A percentile compares a stretch with the other conserved stretches of the same genome.
Evolutionary conservation across 148 eudicot genomes (phyloP).

Genomic region (Vaccinium macrocarpon): DNA sequence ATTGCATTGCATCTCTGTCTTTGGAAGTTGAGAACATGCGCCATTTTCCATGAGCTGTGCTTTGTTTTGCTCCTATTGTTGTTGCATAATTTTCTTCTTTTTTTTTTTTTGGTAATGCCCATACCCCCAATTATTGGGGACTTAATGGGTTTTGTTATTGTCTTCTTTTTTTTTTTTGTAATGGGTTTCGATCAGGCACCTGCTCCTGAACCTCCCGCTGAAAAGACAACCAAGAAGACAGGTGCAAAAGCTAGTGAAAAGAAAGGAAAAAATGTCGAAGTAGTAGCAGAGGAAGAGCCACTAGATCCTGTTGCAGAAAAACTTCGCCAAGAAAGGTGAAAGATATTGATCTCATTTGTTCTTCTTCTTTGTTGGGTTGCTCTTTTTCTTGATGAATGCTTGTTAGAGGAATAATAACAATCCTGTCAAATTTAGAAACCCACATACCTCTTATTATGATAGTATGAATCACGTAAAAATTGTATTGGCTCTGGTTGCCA

Average conservation of each 20-base stretch:
- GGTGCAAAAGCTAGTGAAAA: slow-evolving; percentile 36
- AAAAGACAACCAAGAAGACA: slow-evolving; percentile 38
- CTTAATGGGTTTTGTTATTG: too few species aligned
- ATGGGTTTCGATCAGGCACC: slow-evolving; percentile 33
- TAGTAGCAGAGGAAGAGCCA: slow-evolving; percentile 29
- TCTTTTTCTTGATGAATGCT: not conserved
- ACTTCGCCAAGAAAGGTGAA: slow-evolving; percentile 53
- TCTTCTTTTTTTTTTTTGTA: not conserved
- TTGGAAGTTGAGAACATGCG: not conserved
- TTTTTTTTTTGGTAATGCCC: not conserved
- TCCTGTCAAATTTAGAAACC: not conserved
- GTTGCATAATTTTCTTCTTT: not conserved
- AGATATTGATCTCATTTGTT: not conserved
- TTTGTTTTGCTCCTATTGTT: not conserved
- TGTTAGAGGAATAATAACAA: not conserved
- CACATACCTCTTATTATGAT: not conserved
- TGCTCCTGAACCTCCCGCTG: slow-evolving; percentile 33
- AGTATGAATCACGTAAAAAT: not conserved
- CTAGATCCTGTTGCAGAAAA: slow-evolving; percentile 55
- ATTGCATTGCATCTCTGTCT: not conserved
- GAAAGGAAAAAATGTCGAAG: slow-evolving; percentile 43
- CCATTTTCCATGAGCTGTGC: not conserved
- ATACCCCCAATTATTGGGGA: too few species aligned
- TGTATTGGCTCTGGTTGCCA: not conserved
- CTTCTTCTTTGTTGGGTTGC: not conserved